Evolutionary conservation across 176 grass and related monocot genomes (phyloP).

Genomic region (Oryza punctata): DNA sequence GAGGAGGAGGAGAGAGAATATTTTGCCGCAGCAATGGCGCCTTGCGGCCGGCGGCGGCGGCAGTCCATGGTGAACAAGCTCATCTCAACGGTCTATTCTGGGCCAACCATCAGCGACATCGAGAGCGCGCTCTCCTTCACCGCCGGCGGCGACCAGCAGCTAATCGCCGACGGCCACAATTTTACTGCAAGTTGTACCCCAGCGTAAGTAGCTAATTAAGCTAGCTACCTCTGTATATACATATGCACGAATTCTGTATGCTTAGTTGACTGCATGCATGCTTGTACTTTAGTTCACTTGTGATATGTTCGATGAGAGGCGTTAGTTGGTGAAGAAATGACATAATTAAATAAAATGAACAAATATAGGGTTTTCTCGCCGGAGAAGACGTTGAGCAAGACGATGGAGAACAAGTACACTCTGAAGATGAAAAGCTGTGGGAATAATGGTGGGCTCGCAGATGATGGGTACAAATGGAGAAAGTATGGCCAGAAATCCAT

Average conservation of each 20-base stretch:
- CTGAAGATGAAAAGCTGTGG: conserved; percentile 73
- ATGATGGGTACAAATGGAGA: conserved; percentile 98
- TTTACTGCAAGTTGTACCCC: conserved; percentile 35
- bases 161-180: conserved; percentile 18
- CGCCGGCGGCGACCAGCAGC: conserved; percentile 6
- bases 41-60: neutral
- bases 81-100: conserved; percentile 89
- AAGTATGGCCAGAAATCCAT: conserved; percentile 97
- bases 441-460: conserved; percentile 52
- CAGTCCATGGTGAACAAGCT: conserved; percentile 86
- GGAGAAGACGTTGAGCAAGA: conserved; percentile 69
- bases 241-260: too few relatives aligned
- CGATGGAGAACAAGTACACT: conserved; percentile 87
- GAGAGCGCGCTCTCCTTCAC: conserved; percentile 77
- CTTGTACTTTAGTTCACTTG: neutral
- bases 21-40: neutral
- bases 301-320: neutral
- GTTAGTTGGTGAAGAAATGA: neutral
- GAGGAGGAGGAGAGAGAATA: neutral
- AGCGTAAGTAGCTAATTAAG: conserved; percentile 21
- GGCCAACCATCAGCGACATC: conserved; percentile 82
- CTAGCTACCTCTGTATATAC: too few relatives aligned
- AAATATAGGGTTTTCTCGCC: conserved; percentile 56
- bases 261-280: neutral
- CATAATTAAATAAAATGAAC: neutral